phyloP scores from a whole-genome alignment of 1,284 basidiomycete species.

The Crucibulum cyathiforme region DNA sequence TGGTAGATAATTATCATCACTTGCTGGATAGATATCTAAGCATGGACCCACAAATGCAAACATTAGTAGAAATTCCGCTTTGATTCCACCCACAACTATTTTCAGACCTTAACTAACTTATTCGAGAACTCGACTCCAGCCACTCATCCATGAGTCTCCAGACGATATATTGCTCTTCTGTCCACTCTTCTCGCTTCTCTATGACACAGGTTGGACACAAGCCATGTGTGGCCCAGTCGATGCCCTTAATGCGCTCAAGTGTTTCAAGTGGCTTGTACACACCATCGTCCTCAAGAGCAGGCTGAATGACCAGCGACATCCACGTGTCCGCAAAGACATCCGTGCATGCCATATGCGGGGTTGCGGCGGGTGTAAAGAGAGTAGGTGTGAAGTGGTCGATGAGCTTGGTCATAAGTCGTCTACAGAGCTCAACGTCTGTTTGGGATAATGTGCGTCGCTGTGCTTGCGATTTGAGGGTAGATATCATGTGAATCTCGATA shows the following conservation, averaged over 20 bases:
- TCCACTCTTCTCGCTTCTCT: conserved; percentile 72
- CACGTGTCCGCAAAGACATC: conserved; percentile 71
- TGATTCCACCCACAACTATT: too few species aligned
- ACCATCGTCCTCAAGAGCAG: conserved; percentile 60
- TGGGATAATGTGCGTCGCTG: conserved; percentile 14
- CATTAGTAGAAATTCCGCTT: neutral
- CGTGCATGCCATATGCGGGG: conserved; percentile 74
- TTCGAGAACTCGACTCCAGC: conserved; percentile 34
- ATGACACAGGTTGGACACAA: conserved; percentile 62
- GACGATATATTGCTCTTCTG: conserved; percentile 58
- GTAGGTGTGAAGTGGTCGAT: conserved; percentile 73
- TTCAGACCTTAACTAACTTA: neutral
- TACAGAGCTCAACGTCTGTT: conserved; percentile 42
- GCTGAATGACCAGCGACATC: conserved; percentile 70
- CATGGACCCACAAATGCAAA: neutral
- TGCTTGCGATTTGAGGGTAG: conserved; percentile 13
- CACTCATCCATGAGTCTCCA: conserved; percentile 70
- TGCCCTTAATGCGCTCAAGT: conserved; percentile 58
- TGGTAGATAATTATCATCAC: too few species aligned
- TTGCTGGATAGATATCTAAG: neutral
- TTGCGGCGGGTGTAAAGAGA: conserved; percentile 71
- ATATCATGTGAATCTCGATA: neutral
- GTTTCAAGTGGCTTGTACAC: conserved; percentile 74
- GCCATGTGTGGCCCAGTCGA: conserved; percentile 64
- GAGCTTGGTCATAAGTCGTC: conserved; percentile 52